These are phyloP conservation scores for Lecanicillium sp. DNA, from an alignment of 2,329 filamentous ascomycete genomes.

Conservation along the genomic window DNA sequence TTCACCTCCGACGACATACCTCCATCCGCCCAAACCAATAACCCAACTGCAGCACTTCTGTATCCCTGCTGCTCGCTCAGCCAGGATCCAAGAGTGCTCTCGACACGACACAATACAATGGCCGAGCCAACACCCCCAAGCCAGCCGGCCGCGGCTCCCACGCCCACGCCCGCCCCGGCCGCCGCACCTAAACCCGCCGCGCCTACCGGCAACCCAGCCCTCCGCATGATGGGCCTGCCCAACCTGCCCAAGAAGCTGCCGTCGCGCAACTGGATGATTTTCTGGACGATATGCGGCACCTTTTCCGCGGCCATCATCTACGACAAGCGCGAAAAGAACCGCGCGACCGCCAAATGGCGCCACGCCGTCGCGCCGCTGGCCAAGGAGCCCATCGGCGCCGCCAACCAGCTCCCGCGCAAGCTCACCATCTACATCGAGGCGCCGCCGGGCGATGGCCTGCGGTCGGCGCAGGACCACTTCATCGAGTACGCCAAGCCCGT, in stretches of 20 bases:
- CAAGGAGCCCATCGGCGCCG: conserved; percentile 59
- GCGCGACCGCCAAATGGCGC: conserved; percentile 79
- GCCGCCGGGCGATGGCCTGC: conserved; percentile 78
- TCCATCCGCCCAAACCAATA: neutral
- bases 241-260: conserved; percentile 77
- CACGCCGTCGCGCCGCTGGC: conserved; percentile 78
- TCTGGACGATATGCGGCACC: conserved; percentile 70
- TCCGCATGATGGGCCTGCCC: conserved; percentile 77
- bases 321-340: conserved; percentile 84
- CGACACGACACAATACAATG: neutral
- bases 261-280: conserved; percentile 97
- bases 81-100: neutral
- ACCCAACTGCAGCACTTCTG: neutral
- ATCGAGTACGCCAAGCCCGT: conserved; percentile 94
- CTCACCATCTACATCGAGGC: conserved; percentile 80
- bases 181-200: conserved; percentile 30
- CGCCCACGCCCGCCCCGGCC: conserved; percentile 17
- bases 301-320: conserved; percentile 80
- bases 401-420: conserved; percentile 70
- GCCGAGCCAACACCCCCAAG: conserved; percentile 4
- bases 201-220: conserved; percentile 57
- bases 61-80: neutral
- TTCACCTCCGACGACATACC: neutral
- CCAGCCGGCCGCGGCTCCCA: conserved; percentile 11
- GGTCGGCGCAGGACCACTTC: conserved; percentile 87